Base-by-base conservation (phyloP, 2,329 filamentous ascomycete genomes). In the Aspergillus jensenii region DNA sequence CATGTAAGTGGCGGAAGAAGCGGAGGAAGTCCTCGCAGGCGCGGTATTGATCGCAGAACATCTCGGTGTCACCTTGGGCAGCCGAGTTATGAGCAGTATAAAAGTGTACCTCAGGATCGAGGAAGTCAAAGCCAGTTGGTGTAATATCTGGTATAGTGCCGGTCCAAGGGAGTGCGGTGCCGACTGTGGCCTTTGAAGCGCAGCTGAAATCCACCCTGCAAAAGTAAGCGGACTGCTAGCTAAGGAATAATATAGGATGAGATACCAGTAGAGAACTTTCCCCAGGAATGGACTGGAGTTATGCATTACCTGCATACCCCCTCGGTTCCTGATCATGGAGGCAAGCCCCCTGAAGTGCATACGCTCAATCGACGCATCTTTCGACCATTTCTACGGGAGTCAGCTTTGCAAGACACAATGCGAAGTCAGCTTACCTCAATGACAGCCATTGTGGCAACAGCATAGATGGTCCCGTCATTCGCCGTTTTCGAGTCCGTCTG, bases 181-280 rank as follows among this genome's bases (percentile, higher is more conserved):
- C 60, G 44, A 69, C 63, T 37, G 71, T 68, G 17, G 70, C 68
- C 35, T 69, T 69, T 31, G 68, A 61, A 27, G 67, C 70, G 49
- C 70, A 71, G 49, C 65, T 69, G 44, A 70, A 68, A 57, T 72
- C 70, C 27, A 72, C 70, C 70, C 70, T 72, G 6, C 9, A 3
- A 21, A 6, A 14, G 54, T 65, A 17, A 50, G 52, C 19, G 41
- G 23, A 7, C 31, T 17, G 21, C 43, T 14, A 21, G 23, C 11
- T 41, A 14, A 6, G 9, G 14, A 37, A 40, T 4, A 21, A 3
- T 14, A 27, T 17, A n/a, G 21, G 17, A 23, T 14, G 8, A 12
- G 4, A 39, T 67, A 72, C 70, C 70, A 72, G 58, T 71, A 72
- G 39, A 72, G 56, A n/a, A 72, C 65, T 48, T 66, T 70, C 61